Percentiles rank a stretch among this genome's conserved stretches.
Evolutionary conservation across 1,139 yeast species (phyloP).

Genomic region (Candida gigantensis): DNA sequence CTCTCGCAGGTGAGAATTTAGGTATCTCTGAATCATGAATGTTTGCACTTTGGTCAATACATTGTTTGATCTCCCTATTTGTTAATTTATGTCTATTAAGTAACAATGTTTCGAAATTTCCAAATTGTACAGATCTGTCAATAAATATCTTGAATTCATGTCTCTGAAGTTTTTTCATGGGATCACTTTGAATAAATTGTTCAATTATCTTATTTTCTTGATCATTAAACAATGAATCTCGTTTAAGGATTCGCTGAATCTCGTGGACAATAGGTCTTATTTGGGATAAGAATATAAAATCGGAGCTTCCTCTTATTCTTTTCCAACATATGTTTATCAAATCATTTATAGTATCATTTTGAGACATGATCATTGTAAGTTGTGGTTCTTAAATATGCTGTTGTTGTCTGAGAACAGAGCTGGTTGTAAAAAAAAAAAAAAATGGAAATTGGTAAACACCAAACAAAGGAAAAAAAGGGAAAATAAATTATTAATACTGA

Average conservation of each 20-base stretch:
- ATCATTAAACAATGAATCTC: constrained; percentile 23
- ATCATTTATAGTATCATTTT: constrained; percentile 14
- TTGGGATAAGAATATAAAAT: constrained; percentile 30
- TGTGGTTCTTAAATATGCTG: too few species aligned
- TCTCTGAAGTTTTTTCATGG: constrained; percentile 28
- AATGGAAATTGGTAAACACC: too few species aligned
- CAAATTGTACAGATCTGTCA: constrained; percentile 26
- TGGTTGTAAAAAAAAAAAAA: too few species aligned
- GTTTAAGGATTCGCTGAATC: constrained; percentile 26
- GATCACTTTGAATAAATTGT: constrained; percentile 29
- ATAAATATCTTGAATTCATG: constrained; percentile 31
- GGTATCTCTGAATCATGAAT: not conserved
- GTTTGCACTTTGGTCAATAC: constrained; percentile 3
- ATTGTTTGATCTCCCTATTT: constrained; percentile 13
- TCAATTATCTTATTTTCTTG: constrained; percentile 28
- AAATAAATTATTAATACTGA: too few species aligned
- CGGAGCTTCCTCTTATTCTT: constrained; percentile 16
- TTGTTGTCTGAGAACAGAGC: too few species aligned
- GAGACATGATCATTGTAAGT: not conserved
- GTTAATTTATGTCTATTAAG: constrained; percentile 25
- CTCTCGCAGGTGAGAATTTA: not conserved
- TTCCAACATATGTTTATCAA: constrained; percentile 35
- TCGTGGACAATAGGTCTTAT: constrained; percentile 27
- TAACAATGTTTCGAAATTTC: constrained; percentile 26
- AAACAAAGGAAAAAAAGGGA: too few species aligned